Conservation (phyloP, 2,329 filamentous ascomycete genomes). For the Westerdykella aurantiaca region DNA sequence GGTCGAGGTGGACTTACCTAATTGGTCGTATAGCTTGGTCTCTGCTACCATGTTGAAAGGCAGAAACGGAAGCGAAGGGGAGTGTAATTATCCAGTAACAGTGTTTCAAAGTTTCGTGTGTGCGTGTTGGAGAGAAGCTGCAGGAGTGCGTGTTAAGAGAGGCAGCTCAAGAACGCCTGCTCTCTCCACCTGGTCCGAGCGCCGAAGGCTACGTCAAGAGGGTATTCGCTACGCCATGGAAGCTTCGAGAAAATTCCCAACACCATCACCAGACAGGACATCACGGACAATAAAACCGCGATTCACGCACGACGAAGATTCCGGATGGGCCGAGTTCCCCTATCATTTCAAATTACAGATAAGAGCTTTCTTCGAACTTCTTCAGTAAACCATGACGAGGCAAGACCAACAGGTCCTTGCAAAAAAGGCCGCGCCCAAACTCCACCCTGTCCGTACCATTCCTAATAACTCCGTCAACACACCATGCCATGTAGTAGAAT, state of each 20-base stretch:
- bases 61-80: slow-evolving; percentile 3
- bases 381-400: not conserved
- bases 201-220: slow-evolving; percentile 15
- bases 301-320: too few relatives aligned
- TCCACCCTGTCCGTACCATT: slow-evolving; percentile 24
- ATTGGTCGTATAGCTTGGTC: slow-evolving; percentile 87
- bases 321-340: too few relatives aligned
- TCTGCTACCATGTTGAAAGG: slow-evolving; percentile 74
- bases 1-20: slow-evolving; percentile 44
- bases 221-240: slow-evolving; percentile 17
- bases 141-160: not conserved
- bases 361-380: not conserved
- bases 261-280: slow-evolving; percentile 5
- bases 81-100: not conserved
- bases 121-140: slow-evolving; percentile 2
- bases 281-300: slow-evolving; percentile 1
- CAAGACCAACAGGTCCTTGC: not conserved
- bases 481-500: slow-evolving; percentile 34
- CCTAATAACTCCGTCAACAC: slow-evolving; percentile 20
- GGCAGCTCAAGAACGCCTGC: not conserved
- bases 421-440: slow-evolving; percentile 22
- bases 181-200: not conserved
- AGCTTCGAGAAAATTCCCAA: slow-evolving; percentile 36
- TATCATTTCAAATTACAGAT: too few relatives aligned
- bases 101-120: slow-evolving; percentile 9